Base-by-base conservation (phyloP, 352 stramenopile species). In the Pythium apleroticum region DNA sequence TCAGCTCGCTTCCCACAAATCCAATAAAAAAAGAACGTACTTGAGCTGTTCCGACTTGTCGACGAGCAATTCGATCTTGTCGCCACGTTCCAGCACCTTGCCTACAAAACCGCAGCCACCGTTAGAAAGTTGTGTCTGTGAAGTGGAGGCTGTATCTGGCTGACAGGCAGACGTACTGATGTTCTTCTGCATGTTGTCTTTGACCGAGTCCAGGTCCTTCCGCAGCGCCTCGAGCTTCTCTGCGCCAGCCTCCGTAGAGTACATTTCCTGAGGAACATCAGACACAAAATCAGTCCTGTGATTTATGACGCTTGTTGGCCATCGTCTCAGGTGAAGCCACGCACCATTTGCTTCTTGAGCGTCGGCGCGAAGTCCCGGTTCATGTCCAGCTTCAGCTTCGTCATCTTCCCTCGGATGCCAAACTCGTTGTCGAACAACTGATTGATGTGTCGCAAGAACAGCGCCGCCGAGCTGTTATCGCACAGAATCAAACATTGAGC, bases 31-130 rank as follows among this genome's bases (percentile, higher is more conserved):
- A 5, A 30, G 8, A 28, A 9, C 2, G 12, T 61, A 96, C 87
- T 88, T 96, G 25, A 96, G 83, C 45, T 92, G 82, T 27, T 96
- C 88, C 1, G 88, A 91, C 61, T 93, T 96, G 74, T 93, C 83
- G 37, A 95, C 86, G 11, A 96, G 72, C 28, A 95, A 54, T 62
- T 96, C 88, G 31, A 96, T 93, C 79, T 96, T 94, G 73, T 96
- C 88, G 14, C 88, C 88, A 7, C 88, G 79, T 55, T 96, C 86
- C 52, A 96, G 63, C 19, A 93, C 84, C 75, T 93, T 96, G 63
- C 66, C 85, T 93, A 24, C 57, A 56, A 35, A 55, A 24, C 57
- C 10, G 39, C 24, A 46, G 56, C 22, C 15, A 9, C 63, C 0
- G 39, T 27, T 20, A 52, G 2, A 53, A 65, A 15, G 20, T 17